A percentile compares a stretch with the other conserved stretches of the same genome.
Evolutionary conservation across 2,329 filamentous ascomycete genomes (phyloP).

Genomic region (Pestalotiopsis sp.): DNA sequence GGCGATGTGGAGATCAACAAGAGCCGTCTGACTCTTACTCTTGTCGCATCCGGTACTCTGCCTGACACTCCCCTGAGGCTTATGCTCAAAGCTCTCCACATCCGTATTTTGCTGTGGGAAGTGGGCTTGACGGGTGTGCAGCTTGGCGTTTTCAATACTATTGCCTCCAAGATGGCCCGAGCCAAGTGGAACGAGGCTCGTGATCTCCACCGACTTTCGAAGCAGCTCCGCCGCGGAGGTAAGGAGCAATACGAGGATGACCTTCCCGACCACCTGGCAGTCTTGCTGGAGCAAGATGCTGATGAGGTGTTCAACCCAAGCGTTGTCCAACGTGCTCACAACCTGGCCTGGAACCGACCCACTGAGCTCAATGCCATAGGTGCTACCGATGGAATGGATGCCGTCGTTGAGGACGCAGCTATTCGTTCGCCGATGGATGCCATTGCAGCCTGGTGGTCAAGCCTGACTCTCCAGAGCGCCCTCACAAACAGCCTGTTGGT

Average conservation of each 20-base stretch:
- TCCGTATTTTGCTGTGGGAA: slow-evolving; percentile 87
- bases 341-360: slow-evolving; percentile 83
- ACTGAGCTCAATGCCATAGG: slow-evolving; percentile 67
- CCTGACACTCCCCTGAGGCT: slow-evolving; percentile 80
- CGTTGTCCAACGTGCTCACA: slow-evolving; percentile 84
- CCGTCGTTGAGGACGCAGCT: slow-evolving; percentile 81
- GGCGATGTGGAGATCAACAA: slow-evolving; percentile 89
- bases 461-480: slow-evolving; percentile 68
- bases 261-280: slow-evolving; percentile 75
- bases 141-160: slow-evolving; percentile 64
- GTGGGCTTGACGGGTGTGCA: slow-evolving; percentile 66
- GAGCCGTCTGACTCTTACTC: slow-evolving; percentile 79
- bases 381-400: slow-evolving; percentile 74
- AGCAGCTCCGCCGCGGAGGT: slow-evolving; percentile 42
- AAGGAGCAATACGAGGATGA: slow-evolving; percentile 59
- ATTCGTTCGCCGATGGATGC: slow-evolving; percentile 88
- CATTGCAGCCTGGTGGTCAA: slow-evolving; percentile 89
- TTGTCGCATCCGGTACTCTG: slow-evolving; percentile 85
- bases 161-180: slow-evolving; percentile 74
- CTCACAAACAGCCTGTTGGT: slow-evolving; percentile 65
- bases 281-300: slow-evolving; percentile 76
- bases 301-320: slow-evolving; percentile 78
- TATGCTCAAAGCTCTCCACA: slow-evolving; percentile 91
- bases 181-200: slow-evolving; percentile 82
- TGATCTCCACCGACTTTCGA: slow-evolving; percentile 55